phyloP scores from a whole-genome alignment of 768 basidiomycete species.

The Dacryopinax primogenitus region DNA sequence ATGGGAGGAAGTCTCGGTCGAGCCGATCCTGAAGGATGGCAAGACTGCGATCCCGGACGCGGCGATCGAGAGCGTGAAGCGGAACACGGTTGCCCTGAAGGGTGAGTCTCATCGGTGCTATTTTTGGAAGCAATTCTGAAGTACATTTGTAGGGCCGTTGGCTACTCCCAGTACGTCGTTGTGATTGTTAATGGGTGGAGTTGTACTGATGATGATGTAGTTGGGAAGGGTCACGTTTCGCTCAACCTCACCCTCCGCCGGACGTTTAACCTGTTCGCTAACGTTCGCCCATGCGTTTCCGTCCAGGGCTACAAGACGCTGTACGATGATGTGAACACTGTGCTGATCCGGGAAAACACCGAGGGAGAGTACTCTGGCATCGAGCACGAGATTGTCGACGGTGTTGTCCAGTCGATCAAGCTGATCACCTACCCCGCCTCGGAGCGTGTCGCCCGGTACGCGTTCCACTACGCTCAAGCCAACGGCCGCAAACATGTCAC shows the following conservation, averaged over 20 bases:
- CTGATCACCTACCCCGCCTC: conserved; percentile 98
- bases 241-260: conserved; percentile 92
- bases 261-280: conserved; percentile 97
- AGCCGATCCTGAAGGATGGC: conserved; percentile 83
- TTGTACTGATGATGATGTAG: conserved; percentile 31
- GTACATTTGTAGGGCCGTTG: conserved; percentile 55
- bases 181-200: conserved; percentile 6
- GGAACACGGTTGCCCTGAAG: conserved; percentile 96
- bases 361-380: conserved; percentile 99
- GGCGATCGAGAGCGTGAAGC: conserved; percentile 84
- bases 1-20: conserved; percentile 98
- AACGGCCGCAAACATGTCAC: conserved; percentile 84
- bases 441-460: conserved; percentile 94
- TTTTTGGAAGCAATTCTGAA: not conserved
- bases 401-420: conserved; percentile 99
- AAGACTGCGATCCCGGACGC: conserved; percentile 93
- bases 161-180: conserved; percentile 80
- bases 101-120: conserved; percentile 37
- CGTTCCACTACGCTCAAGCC: conserved; percentile 91
- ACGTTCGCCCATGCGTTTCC: conserved; percentile 91
- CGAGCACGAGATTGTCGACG: conserved; percentile 95
- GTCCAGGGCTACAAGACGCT: conserved; percentile 96
- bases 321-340: conserved; percentile 95
- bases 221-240: conserved; percentile 98
- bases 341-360: conserved; percentile 97